A percentile compares a stretch with the other conserved stretches of the same genome.
phyloP scores from a whole-genome alignment of 106 monocot genomes.

The Dendrobium catenatum region DNA sequence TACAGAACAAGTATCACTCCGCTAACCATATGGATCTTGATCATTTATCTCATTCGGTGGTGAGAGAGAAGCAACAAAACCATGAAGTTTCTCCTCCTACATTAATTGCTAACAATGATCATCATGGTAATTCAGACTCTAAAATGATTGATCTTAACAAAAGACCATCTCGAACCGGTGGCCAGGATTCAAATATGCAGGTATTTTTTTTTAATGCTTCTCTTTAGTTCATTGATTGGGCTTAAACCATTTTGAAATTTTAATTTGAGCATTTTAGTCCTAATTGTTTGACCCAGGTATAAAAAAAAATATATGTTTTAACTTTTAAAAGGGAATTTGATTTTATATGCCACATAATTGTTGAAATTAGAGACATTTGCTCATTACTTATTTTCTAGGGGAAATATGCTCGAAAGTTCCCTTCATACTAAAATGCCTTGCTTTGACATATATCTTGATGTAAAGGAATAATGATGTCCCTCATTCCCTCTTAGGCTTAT shows the following conservation, averaged over 20 bases:
- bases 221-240: background rate
- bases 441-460: too few species aligned
- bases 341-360: too few species aligned
- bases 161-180: conserved; percentile 42
- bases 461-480: too few species aligned
- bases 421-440: too few species aligned
- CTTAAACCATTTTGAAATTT: background rate
- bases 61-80: conserved; percentile 32
- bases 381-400: too few species aligned
- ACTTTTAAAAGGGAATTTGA: too few species aligned
- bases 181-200: conserved; percentile 53
- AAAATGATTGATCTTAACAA: conserved; percentile 87
- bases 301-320: too few species aligned
- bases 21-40: conserved; percentile 33
- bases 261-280: background rate
- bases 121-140: conserved; percentile 26
- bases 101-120: conserved; percentile 20
- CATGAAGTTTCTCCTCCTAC: conserved; percentile 15
- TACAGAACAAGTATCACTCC: conserved; percentile 32
- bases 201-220: background rate
- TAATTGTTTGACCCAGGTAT: too few species aligned
- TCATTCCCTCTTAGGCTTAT: too few species aligned
- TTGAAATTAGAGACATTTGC: too few species aligned
- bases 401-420: too few species aligned
- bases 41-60: conserved; percentile 12